Base-by-base conservation (phyloP, 2,329 filamentous ascomycete species). In the Penicillium hordei region DNA sequence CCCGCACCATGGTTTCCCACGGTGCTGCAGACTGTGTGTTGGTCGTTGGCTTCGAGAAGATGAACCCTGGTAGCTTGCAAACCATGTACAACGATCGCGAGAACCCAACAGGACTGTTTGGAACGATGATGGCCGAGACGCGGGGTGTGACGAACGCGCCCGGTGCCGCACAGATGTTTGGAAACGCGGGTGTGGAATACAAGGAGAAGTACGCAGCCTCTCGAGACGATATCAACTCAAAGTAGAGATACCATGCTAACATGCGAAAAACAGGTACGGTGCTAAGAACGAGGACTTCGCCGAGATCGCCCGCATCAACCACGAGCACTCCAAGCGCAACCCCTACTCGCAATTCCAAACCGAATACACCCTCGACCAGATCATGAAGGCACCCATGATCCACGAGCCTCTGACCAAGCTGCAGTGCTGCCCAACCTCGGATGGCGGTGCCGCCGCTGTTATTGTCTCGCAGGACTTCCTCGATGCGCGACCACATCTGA, bases 341-440 rank as follows among this genome's bases (percentile, higher is more conserved):
- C 93, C 93, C 10, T 99, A 99, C 82, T 93, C 91, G n/a, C 93
- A 97, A 77, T 97, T 99, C 82, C 89, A 89, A 70, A 86, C 95
- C 70, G 90, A 93, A 72, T 97, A 97, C 80, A 90, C 89, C 0
- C 85, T 88, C 40, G 90, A 96, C 33, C 88, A 97, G 76, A 82
- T 97, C 72, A 76, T 91, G 71, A 81, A 88, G 38, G 79, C 90
- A 0, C 81, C 90, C 59, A 89, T 86, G 83, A 90, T 97, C 75
- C 87, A 91, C 78, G 86, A 86, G 63, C 93, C 93, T 17, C 83
- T 97, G 55, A 97, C 94, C 58, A 97, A 97, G 78, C 87, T 97
- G n/a, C 94, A 97, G 79, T 97, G 93, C 83, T 97, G 93, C 78
- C 93, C 94, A 1, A 97, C 93, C 1, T 96, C 91, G 0, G 94